Evolutionary conservation across 2,329 filamentous ascomycete genomes (phyloP).

Genomic region (Epichloe gansuensis): DNA sequence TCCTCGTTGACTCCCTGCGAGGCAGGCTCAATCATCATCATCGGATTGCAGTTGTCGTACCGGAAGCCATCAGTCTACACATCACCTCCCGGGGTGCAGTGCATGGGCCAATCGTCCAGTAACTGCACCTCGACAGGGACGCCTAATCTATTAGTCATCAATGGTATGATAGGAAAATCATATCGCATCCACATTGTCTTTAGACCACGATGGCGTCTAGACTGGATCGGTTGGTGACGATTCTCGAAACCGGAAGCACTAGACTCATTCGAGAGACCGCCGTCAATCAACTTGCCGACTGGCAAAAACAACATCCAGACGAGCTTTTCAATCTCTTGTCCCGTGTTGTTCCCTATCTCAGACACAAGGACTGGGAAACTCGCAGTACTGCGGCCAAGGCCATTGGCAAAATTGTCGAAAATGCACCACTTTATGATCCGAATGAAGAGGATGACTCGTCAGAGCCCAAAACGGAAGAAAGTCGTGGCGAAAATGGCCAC

Average conservation of each 20-base stretch:
- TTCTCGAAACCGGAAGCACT: conserved; percentile 95
- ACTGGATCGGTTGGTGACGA: conserved; percentile 74
- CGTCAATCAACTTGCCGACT: conserved; percentile 90
- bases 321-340: conserved; percentile 93
- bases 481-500: conserved; percentile 22
- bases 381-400: conserved; percentile 87
- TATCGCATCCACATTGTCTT: conserved; percentile 13
- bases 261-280: conserved; percentile 93
- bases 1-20: neutral
- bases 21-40: neutral
- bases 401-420: conserved; percentile 83
- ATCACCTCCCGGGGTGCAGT: conserved; percentile 8
- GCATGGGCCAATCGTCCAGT: conserved; percentile 7
- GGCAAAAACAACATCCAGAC: conserved; percentile 95
- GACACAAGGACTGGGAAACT: conserved; percentile 95
- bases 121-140: conserved; percentile 10
- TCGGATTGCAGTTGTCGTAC: neutral
- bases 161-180: conserved; percentile 5
- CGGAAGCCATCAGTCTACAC: neutral
- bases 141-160: neutral
- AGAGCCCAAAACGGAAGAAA: conserved; percentile 29
- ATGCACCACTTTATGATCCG: conserved; percentile 79
- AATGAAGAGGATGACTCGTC: conserved; percentile 56
- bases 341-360: conserved; percentile 86
- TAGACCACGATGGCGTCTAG: conserved; percentile 27